Evolutionary conservation across 352 stramenopile genomes (phyloP).

Genomic region (Phytopythium mirpurense): DNA sequence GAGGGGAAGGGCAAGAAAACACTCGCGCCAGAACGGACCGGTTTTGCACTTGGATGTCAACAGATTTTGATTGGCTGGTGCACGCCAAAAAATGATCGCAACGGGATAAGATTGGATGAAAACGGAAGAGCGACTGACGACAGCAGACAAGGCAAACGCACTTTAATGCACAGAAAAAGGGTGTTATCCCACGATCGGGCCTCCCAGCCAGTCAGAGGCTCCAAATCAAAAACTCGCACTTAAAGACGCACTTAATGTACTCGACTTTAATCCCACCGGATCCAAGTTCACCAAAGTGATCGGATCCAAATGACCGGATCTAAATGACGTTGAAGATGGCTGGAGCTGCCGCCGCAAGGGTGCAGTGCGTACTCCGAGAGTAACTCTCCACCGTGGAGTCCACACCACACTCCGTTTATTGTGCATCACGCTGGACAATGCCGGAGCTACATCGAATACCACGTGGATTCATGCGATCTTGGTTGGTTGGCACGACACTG

Average conservation of each 20-base stretch:
- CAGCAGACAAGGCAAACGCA: neutral
- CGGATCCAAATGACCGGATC: too few species aligned
- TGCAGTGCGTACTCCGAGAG: too few species aligned
- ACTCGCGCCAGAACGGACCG: slow-evolving; percentile 4
- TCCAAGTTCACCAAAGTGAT: neutral
- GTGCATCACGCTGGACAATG: too few species aligned
- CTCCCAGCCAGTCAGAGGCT: neutral
- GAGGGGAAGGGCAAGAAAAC: neutral
- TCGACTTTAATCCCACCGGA: too few species aligned
- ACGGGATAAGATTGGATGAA: slow-evolving; percentile 1
- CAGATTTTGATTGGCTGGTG: neutral
- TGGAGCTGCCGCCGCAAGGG: too few species aligned
- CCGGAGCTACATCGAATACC: too few species aligned
- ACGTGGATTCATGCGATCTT: too few species aligned
- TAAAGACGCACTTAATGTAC: neutral
- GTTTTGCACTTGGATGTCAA: too few species aligned
- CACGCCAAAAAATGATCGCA: neutral
- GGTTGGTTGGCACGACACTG: neutral
- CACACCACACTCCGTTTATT: too few species aligned
- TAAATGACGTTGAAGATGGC: neutral
- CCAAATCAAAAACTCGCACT: neutral
- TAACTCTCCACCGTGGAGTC: too few species aligned
- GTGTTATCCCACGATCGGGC: neutral
- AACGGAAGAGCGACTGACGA: too few species aligned
- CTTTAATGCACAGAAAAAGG: neutral